Base-by-base conservation (phyloP, 2,329 filamentous ascomycete genomes). In the Fusarium pilosicola region DNA sequence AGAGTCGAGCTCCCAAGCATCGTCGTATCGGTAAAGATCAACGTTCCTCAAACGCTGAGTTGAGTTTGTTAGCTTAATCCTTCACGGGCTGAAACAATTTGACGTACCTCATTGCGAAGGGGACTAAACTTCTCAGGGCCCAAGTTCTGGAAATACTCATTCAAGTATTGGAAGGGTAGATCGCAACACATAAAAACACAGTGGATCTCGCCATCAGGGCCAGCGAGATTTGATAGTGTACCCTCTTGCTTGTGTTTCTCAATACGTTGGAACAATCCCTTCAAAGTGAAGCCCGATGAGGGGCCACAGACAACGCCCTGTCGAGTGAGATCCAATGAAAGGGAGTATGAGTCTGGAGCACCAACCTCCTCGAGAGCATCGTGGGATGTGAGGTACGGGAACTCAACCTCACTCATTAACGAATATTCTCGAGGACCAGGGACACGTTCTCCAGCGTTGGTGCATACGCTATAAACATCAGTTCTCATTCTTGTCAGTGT, bases 141-240 rank as follows among this genome's bases (percentile, higher is more conserved):
- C 12, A 90, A 79, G 68, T 89, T 89, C 51, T 86, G 81, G 68
- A 90, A 91, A 76, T 91, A 90, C 73, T 88, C 87, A 38, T 86
- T 83, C 55, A 91, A 83, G 72, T 91, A 91, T 76, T 91, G 89
- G 73, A 90, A 91, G 1, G 89, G 89, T 26, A 91, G 79, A 70
- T 91, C 89, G 67, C 88, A 90, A 78, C 89, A 91, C 38, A 90
- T 81, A 78, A 91, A 91, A 6, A 90, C 88, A 51, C 86, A 88
- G 59, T 87, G 82, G 15, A 86, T 83, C 83, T 85, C 81, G 6
- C 86, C 85, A 51, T 85, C 81, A 4, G 81, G 79, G 5, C 85
- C 85, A 8, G 84, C 81, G 15, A 90, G 78, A n/a, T 85, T 80
- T 4, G 79, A 65, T 10, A 90, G 78, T 0, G 80, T 85, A 4